A percentile compares a stretch with the other conserved stretches of the same genome.
phyloP scores from a whole-genome alignment of 2,329 filamentous ascomycete species.

The Aureobasidium melanogenum region DNA sequence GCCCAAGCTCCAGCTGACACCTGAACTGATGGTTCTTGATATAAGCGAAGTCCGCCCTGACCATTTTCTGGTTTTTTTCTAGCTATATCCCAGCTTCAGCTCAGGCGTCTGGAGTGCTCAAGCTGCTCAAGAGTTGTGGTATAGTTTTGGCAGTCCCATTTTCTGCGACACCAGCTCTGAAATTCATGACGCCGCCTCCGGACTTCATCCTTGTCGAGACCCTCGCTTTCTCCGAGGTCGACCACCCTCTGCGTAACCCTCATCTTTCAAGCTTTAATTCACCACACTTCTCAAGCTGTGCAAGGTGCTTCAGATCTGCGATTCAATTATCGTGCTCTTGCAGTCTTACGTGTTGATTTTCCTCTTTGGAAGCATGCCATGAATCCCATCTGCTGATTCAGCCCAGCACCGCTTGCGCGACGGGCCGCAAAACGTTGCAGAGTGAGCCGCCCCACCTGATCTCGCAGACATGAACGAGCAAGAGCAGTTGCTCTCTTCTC shows the following conservation, averaged over 20 bases:
- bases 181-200: slow-evolving; percentile 6
- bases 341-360: not conserved
- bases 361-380: not conserved
- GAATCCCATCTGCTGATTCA: not conserved
- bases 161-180: not conserved
- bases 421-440: not conserved
- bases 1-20: not conserved
- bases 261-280: not conserved
- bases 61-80: not conserved
- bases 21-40: not conserved
- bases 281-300: not conserved
- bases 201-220: not conserved
- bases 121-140: not conserved
- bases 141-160: not conserved
- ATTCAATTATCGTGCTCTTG: not conserved
- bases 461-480: not conserved
- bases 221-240: not conserved
- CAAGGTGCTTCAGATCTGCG: slow-evolving; percentile 5
- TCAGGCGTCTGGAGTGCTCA: not conserved
- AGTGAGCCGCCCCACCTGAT: not conserved
- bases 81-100: not conserved
- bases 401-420: not conserved
- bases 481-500: not conserved
- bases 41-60: not conserved
- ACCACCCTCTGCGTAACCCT: not conserved